Evolutionary conservation across 202 grass and related monocot genomes (phyloP).

Genomic region (Dendrocalamus latiflorus): DNA sequence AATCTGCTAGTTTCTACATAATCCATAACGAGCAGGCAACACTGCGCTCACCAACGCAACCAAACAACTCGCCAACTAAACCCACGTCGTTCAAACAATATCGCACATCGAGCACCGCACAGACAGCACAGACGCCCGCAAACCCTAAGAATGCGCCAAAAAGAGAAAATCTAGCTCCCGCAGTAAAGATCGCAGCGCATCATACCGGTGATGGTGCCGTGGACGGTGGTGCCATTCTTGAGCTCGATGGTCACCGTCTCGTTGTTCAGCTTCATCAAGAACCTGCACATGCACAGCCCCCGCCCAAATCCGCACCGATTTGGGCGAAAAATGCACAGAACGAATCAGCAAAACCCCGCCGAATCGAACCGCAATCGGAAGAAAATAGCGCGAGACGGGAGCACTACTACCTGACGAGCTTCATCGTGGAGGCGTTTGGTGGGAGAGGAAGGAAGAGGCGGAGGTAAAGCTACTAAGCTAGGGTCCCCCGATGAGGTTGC

Average conservation of each 20-base stretch:
- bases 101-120: not conserved
- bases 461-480: conserved; percentile 21
- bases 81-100: not conserved
- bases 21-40: not conserved
- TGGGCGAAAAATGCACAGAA: not conserved
- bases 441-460: conserved; percentile 11
- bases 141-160: conserved; percentile 7
- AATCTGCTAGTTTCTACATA: not conserved
- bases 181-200: not conserved
- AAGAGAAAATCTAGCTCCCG: not conserved
- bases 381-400: not conserved
- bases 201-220: conserved; percentile 90
- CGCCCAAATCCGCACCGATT: conserved; percentile 36
- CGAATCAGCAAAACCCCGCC: not conserved
- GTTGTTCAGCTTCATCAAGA: conserved; percentile 99
- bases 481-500: conserved; percentile 2
- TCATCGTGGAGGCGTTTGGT: conserved; percentile 55
- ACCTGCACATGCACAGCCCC: conserved; percentile 45
- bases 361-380: not conserved
- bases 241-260: conserved; percentile 98
- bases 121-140: not conserved
- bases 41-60: not conserved
- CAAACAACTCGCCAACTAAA: not conserved
- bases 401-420: conserved; percentile 63
- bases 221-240: conserved; percentile 91